phyloP scores from a whole-genome alignment of 2,329 filamentous ascomycete species.

The Aspergillus persii region DNA sequence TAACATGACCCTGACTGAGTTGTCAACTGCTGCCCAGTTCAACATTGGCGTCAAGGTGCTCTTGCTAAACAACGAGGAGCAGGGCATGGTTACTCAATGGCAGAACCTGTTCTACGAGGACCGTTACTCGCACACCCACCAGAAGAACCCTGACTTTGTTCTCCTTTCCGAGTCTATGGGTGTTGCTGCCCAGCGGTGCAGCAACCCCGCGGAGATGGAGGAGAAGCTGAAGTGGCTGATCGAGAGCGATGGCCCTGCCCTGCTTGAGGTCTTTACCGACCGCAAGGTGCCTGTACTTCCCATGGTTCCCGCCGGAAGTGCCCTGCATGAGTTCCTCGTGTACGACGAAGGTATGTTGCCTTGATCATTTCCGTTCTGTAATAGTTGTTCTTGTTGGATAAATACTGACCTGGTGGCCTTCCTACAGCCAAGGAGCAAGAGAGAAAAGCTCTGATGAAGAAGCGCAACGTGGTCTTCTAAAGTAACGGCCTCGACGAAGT shows the following conservation, averaged over 20 bases:
- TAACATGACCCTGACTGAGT: slow-evolving; percentile 96
- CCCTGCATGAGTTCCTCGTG: slow-evolving; percentile 87
- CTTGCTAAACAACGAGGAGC: slow-evolving; percentile 93
- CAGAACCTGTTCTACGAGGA: slow-evolving; percentile 97
- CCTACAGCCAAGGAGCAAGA: slow-evolving; percentile 63
- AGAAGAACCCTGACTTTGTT: slow-evolving; percentile 93
- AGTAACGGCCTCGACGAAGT: slow-evolving; percentile 19
- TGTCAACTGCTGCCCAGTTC: slow-evolving; percentile 90
- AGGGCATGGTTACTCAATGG: slow-evolving; percentile 99
- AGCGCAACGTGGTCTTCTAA: slow-evolving; percentile 49
- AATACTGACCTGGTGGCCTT: slow-evolving; percentile 10
- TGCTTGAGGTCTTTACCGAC: slow-evolving; percentile 90
- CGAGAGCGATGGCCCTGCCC: slow-evolving; percentile 81
- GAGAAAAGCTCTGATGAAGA: slow-evolving; percentile 64
- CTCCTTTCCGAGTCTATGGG: slow-evolving; percentile 91
- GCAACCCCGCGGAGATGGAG: slow-evolving; percentile 73
- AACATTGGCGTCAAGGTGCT: slow-evolving; percentile 96
- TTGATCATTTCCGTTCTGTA: background rate
- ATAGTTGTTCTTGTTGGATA: background rate
- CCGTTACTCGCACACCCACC: slow-evolving; percentile 86
- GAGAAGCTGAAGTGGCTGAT: slow-evolving; percentile 85
- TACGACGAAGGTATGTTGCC: slow-evolving; percentile 69
- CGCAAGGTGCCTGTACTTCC: slow-evolving; percentile 79
- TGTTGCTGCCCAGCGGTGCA: slow-evolving; percentile 69
- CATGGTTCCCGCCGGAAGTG: slow-evolving; percentile 89